phyloP scores from a whole-genome alignment of 2,329 filamentous ascomycete genomes.

The Pseudovirgaria hyperparasitica region DNA sequence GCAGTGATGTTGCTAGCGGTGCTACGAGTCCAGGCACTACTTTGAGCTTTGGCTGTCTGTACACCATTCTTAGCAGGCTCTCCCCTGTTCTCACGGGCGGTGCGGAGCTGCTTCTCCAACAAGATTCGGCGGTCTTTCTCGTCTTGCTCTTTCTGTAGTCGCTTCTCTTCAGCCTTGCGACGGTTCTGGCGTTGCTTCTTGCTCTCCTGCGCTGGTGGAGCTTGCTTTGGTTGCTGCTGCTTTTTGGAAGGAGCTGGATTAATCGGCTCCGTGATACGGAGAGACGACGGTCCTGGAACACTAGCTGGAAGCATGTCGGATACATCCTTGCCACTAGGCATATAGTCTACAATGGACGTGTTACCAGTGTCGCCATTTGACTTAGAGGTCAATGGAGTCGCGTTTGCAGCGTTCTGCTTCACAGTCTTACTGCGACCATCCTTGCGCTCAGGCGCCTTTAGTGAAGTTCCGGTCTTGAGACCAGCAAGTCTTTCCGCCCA shows the following conservation, averaged over 20 bases:
- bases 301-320: conserved; percentile 83
- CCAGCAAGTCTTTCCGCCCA: conserved; percentile 5
- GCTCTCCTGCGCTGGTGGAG: conserved; percentile 52
- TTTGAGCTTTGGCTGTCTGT: conserved; percentile 29
- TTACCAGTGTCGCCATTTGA: too few relatives aligned
- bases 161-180: conserved; percentile 73
- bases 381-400: too few relatives aligned
- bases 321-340: conserved; percentile 54
- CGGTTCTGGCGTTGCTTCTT: conserved; percentile 96
- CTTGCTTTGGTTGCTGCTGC: conserved; percentile 48
- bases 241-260: conserved; percentile 41
- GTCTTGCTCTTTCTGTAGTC: conserved; percentile 59
- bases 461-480: conserved; percentile 5
- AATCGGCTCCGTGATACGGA: conserved; percentile 61
- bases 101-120: conserved; percentile 71
- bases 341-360: too few relatives aligned
- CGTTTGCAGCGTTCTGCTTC: conserved; percentile 5
- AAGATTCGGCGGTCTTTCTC: conserved; percentile 66
- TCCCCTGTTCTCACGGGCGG: conserved; percentile 70
- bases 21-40: conserved; percentile 40
- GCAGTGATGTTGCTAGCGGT: conserved; percentile 12
- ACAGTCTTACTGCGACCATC: conserved; percentile 5
- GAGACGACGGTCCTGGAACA: conserved; percentile 54
- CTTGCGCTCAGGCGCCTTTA: conserved; percentile 4
- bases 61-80: conserved; percentile 70